Percentiles rank a stretch among this genome's conserved stretches.
phyloP scores from a whole-genome alignment of 2,329 filamentous ascomycete species.

The Bipolaris victoriae region DNA sequence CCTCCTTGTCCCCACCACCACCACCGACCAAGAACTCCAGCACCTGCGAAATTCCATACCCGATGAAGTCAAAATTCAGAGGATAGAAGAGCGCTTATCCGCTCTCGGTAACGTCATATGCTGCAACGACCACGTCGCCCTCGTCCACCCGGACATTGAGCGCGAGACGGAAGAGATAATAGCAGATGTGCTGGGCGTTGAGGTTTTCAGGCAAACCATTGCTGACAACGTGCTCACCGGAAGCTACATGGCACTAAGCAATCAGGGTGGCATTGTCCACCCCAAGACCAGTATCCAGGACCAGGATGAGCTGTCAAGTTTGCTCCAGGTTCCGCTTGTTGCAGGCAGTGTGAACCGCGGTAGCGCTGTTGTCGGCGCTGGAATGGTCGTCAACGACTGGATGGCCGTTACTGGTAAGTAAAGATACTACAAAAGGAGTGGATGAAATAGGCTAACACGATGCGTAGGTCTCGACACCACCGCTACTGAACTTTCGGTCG shows the following conservation, averaged over 20 bases:
- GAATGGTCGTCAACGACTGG: slow-evolving; percentile 98
- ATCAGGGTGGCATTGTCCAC: slow-evolving; percentile 95
- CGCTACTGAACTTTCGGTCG: slow-evolving; percentile 94
- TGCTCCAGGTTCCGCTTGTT: slow-evolving; percentile 94
- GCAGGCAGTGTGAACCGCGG: slow-evolving; percentile 94
- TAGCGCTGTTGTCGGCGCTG: slow-evolving; percentile 91
- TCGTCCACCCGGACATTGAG: slow-evolving; percentile 95
- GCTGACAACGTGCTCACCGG: slow-evolving; percentile 97
- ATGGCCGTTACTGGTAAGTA: slow-evolving; percentile 75
- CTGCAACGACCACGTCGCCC: slow-evolving; percentile 93
- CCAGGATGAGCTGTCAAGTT: slow-evolving; percentile 92
- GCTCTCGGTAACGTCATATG: slow-evolving; percentile 97
- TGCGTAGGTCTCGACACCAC: slow-evolving; percentile 80
- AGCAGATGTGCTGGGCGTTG: slow-evolving; percentile 87
- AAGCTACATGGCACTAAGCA: slow-evolving; percentile 94
- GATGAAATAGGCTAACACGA: slow-evolving; percentile 1
- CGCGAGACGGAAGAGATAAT: slow-evolving; percentile 99
- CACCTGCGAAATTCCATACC: slow-evolving; percentile 95
- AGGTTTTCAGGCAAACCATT: slow-evolving; percentile 92
- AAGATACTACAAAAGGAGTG: background rate
- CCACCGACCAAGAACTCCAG: slow-evolving; percentile 97
- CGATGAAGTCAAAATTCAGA: slow-evolving; percentile 89
- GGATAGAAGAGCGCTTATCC: slow-evolving; percentile 95
- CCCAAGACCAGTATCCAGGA: slow-evolving; percentile 97
- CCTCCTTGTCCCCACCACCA: slow-evolving; percentile 92